Evolutionary conservation across 768 basidiomycete species (phyloP).

Genomic region (Agrocybe praecox): DNA sequence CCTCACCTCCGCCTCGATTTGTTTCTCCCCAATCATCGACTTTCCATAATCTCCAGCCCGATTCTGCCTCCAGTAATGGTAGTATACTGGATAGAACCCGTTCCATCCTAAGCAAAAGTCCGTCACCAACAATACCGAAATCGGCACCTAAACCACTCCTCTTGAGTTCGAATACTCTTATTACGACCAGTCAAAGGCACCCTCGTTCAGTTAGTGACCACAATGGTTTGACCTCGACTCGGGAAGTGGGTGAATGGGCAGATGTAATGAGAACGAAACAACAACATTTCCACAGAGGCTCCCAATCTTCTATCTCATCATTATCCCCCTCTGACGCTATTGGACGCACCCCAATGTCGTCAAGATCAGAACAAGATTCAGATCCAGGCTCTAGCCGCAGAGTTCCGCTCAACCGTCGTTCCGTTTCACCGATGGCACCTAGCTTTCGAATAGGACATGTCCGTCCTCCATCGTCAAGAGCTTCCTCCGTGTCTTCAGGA

Average conservation of each 20-base stretch:
- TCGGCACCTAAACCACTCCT: slow-evolving; percentile 68
- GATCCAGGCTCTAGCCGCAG: slow-evolving; percentile 56
- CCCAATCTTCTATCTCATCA: slow-evolving; percentile 67
- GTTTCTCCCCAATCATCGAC: background rate
- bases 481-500: slow-evolving; percentile 47
- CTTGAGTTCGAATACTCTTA: slow-evolving; percentile 52
- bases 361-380: slow-evolving; percentile 57
- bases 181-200: slow-evolving; percentile 34
- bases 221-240: slow-evolving; percentile 29
- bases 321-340: slow-evolving; percentile 57
- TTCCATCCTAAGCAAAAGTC: slow-evolving; percentile 33
- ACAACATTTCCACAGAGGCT: slow-evolving; percentile 47
- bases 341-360: slow-evolving; percentile 32
- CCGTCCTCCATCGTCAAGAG: slow-evolving; percentile 36
- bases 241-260: slow-evolving; percentile 46
- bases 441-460: slow-evolving; percentile 40
- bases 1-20: background rate
- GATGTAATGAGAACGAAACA: slow-evolving; percentile 45
- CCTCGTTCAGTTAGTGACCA: slow-evolving; percentile 32
- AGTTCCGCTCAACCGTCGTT: slow-evolving; percentile 66
- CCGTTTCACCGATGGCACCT: slow-evolving; percentile 74
- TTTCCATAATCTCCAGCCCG: background rate
- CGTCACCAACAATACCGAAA: slow-evolving; percentile 39
- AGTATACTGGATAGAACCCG: slow-evolving; percentile 26
- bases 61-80: slow-evolving; percentile 13